A percentile compares a stretch with the other conserved stretches of the same genome.
These are phyloP conservation scores for Trichoderma guizhouense DNA, from an alignment of 2,329 filamentous ascomycete genomes.

Conservation along the genomic window DNA sequence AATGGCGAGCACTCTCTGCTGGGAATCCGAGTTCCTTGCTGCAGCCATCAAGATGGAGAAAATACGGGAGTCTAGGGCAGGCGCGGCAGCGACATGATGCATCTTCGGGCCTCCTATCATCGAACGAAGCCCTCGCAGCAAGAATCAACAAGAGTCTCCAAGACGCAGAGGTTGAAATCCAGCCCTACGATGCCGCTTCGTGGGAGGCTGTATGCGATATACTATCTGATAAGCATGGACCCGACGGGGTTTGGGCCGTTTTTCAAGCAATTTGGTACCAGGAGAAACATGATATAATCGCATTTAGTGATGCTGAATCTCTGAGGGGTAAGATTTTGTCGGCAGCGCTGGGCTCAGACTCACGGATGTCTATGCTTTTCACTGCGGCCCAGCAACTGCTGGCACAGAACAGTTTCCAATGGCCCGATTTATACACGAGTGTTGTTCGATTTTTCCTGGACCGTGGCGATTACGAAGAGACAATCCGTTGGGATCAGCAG, in stretches of 20 bases:
- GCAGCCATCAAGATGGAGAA: constrained; percentile 20
- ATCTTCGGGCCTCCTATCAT: background rate
- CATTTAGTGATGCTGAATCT: constrained; percentile 23
- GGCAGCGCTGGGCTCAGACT: constrained; percentile 28
- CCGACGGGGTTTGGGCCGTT: constrained; percentile 29
- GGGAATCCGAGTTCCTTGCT: background rate
- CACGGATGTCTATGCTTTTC: constrained; percentile 28
- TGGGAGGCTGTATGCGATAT: constrained; percentile 24
- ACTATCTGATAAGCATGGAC: constrained; percentile 23
- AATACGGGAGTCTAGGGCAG: constrained; percentile 24
- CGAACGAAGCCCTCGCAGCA: background rate
- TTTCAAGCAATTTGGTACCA: constrained; percentile 25
- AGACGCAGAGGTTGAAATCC: background rate
- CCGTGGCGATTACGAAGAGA: constrained; percentile 36
- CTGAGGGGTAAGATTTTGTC: constrained; percentile 32
- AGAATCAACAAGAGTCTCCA: background rate
- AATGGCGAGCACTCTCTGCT: constrained; percentile 13
- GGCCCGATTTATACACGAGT: constrained; percentile 51
- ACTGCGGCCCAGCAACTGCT: constrained; percentile 34
- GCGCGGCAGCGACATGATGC: constrained; percentile 6
- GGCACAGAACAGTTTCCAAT: constrained; percentile 37
- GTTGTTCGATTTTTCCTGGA: constrained; percentile 43
- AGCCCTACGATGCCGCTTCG: constrained; percentile 18
- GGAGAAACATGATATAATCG: constrained; percentile 24
- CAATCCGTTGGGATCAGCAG: constrained; percentile 47